These are phyloP conservation scores for Mitosporidium daphniae DNA, from an alignment of 371 early-diverging fungal species.

Conservation along the genomic window DNA sequence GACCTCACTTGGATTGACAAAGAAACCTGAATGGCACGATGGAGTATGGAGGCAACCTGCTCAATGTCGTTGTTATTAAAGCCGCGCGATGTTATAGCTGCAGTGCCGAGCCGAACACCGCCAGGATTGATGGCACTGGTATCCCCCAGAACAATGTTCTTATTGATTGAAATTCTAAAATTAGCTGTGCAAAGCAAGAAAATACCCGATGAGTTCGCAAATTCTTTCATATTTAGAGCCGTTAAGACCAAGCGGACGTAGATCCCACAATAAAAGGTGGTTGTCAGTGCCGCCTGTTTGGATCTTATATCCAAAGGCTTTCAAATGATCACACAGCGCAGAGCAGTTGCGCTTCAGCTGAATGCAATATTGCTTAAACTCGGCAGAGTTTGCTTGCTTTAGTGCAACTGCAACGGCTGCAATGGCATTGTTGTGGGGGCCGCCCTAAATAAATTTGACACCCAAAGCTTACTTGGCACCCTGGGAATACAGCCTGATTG, in stretches of 20 bases:
- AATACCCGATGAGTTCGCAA: constrained; percentile 50
- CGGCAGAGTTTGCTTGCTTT: constrained; percentile 42
- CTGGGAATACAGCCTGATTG: constrained; percentile 90
- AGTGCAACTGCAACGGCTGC: constrained; percentile 78
- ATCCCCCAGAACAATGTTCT: constrained; percentile 90
- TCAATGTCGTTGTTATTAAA: constrained; percentile 55
- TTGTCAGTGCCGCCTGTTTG: constrained; percentile 75
- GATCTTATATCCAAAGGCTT: constrained; percentile 27
- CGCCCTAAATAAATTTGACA: constrained; percentile 21
- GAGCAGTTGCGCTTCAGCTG: constrained; percentile 56
- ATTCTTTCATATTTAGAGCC: constrained; percentile 66
- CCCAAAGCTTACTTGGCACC: constrained; percentile 64
- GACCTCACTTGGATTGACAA: constrained; percentile 24
- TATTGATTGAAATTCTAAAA: constrained; percentile 68
- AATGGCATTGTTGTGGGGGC: constrained; percentile 97
- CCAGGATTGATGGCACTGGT: constrained; percentile 65
- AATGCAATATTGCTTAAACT: constrained; percentile 52
- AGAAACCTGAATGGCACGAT: constrained; percentile 63
- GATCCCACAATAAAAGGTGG: constrained; percentile 50
- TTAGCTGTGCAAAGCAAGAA: constrained; percentile 10
- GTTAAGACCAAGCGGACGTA: constrained; percentile 14
- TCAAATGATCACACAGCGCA: constrained; percentile 36
- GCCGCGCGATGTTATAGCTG: constrained; percentile 76
- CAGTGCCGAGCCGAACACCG: constrained; percentile 58
- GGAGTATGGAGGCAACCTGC: constrained; percentile 33